Base-by-base conservation (phyloP, 257 asterid species). In the Solanum phureja region DNA sequence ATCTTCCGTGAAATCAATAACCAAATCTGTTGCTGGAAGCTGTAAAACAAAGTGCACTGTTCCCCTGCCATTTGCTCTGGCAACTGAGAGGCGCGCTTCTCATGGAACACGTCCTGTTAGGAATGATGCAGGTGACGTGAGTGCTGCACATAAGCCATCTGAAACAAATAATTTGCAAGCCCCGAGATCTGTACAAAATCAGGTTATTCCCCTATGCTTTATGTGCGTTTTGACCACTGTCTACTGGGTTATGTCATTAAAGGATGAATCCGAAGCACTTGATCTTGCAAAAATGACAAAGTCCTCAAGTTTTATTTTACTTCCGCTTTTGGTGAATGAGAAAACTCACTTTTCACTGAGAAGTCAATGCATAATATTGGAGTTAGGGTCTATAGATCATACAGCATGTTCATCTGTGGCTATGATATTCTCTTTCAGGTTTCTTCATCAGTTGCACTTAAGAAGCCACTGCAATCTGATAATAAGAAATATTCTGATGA, bases 1-100 rank as follows among this genome's bases (percentile, higher is more conserved):
- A 68, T 89, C 88, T 79, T 77, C 90, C 49, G 88, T 86, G 21
- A 94, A 92, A 92, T 90, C 92, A 42, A 83, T 87, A 56, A 77
- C 87, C 72, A 93, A 75, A 89, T 84, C 89, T 86, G 86, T 93
- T 85, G 87, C 90, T 66, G 94, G 94, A 86, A 92, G 90, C 91
- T 90, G 92, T 83, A 94, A 93, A 90, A 87, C 93, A 46, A 95
- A 91, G 88, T 91, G 94, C 90, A 95, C 98, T 8, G 93, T 95
- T 62, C 98, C 98, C 3, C 97, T 88, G 90, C 98, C 98, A 24
- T 95, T 95, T 92, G 93, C 98, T 86, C 91, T 95, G 91, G 98
- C 98, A 69, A 95, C 98, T 49, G 97, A 93, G 85, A 94, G 93
- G 88, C 98, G 98, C 44, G 97, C 98, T 88, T 90, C 89, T 49